Evolutionary conservation across 768 basidiomycete genomes (phyloP).

Genomic region (Boletus rufocinnamomeus): DNA sequence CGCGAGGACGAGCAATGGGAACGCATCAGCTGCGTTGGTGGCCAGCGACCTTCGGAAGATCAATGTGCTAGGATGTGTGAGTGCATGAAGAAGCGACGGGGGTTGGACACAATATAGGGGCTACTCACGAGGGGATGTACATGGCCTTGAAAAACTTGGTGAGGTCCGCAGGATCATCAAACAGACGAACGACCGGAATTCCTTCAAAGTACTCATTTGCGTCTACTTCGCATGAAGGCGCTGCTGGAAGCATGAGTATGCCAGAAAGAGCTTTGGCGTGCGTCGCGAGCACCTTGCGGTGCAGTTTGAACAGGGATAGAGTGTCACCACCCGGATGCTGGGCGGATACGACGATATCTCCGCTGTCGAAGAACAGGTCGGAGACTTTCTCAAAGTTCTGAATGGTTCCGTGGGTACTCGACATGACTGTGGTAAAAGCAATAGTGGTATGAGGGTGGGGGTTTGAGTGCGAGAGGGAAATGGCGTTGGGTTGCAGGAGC

Average conservation of each 20-base stretch:
- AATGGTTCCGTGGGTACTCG: neutral
- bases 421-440: neutral
- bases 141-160: neutral
- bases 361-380: neutral
- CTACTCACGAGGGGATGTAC: slow-evolving; percentile 1
- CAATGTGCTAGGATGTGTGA: neutral
- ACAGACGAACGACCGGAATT: neutral
- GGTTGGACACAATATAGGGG: neutral
- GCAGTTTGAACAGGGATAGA: neutral
- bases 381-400: neutral
- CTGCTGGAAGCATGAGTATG: no score
- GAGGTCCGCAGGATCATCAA: neutral
- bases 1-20: slow-evolving; percentile 1
- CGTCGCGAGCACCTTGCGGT: neutral
- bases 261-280: neutral
- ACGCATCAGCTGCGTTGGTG: neutral
- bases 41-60: neutral
- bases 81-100: neutral
- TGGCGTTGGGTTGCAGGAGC: neutral
- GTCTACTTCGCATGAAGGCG: neutral
- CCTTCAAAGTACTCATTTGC: neutral
- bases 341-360: neutral
- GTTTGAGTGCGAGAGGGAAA: neutral
- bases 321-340: neutral
- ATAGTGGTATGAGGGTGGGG: neutral